These are phyloP conservation scores for Hirsutella rhossiliensis DNA, from an alignment of 2,329 filamentous ascomycete species.

Conservation along the genomic window DNA sequence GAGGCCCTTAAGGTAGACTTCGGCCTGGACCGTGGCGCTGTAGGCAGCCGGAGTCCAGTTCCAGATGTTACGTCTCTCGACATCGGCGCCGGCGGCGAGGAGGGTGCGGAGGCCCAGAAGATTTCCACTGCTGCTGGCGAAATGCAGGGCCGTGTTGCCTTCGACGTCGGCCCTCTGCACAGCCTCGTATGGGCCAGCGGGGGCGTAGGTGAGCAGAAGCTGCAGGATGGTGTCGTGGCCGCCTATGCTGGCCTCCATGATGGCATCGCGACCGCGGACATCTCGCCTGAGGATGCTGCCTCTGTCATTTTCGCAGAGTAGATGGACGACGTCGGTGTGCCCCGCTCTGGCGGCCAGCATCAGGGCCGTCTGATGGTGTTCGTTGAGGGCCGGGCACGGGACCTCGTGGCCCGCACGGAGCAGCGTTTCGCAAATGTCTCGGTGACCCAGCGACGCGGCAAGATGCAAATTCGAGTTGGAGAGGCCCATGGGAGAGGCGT, in stretches of 20 bases:
- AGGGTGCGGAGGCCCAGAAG: slow-evolving; percentile 66
- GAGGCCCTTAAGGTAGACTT: slow-evolving; percentile 71
- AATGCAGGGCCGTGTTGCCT: slow-evolving; percentile 81
- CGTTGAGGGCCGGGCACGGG: slow-evolving; percentile 64
- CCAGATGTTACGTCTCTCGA: slow-evolving; percentile 59
- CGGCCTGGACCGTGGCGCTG: slow-evolving; percentile 68
- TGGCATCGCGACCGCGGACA: slow-evolving; percentile 55
- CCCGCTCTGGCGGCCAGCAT: slow-evolving; percentile 63
- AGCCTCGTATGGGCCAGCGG: slow-evolving; percentile 38
- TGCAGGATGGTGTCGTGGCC: slow-evolving; percentile 55
- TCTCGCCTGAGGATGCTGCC: slow-evolving; percentile 54
- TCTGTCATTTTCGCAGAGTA: slow-evolving; percentile 54
- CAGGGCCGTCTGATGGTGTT: slow-evolving; percentile 66
- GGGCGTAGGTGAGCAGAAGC: slow-evolving; percentile 49
- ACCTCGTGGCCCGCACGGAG: slow-evolving; percentile 64
- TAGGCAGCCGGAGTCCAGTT: slow-evolving; percentile 79
- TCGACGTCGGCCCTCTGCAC: slow-evolving; percentile 50
- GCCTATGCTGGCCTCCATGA: slow-evolving; percentile 51
- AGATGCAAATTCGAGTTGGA: slow-evolving; percentile 80
- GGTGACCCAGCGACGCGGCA: slow-evolving; percentile 60
- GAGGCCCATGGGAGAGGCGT: slow-evolving; percentile 52
- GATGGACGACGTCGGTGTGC: slow-evolving; percentile 61
- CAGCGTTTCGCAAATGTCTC: slow-evolving; percentile 56
- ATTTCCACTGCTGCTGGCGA: slow-evolving; percentile 73
- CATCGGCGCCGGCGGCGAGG: slow-evolving; percentile 66